These are phyloP conservation scores for Cystobasidium onofrii DNA, from an alignment of 768 basidiomycete species.

Conservation along the genomic window DNA sequence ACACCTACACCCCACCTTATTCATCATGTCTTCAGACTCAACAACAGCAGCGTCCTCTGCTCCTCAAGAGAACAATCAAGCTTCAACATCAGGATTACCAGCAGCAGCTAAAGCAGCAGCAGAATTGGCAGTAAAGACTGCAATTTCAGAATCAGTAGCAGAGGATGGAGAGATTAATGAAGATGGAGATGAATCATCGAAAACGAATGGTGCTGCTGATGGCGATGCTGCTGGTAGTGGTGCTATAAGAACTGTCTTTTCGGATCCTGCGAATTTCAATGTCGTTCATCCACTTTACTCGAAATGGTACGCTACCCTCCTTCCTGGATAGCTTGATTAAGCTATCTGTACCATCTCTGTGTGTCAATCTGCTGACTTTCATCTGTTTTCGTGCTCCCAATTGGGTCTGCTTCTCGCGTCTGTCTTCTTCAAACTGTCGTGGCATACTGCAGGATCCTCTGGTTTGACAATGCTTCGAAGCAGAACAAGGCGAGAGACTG, in stretches of 20 bases:
- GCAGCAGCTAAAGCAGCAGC: constrained; percentile 30
- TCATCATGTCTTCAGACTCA: constrained; percentile 2
- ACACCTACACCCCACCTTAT: neutral
- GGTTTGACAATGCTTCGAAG: constrained; percentile 74
- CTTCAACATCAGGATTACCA: constrained; percentile 28
- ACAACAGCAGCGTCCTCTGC: neutral
- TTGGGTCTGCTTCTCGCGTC: too few relatives aligned
- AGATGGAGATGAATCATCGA: neutral
- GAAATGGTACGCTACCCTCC: constrained; percentile 24
- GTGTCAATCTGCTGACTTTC: too few relatives aligned
- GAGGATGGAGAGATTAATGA: constrained; percentile 32
- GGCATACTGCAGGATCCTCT: constrained; percentile 66
- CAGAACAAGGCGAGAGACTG: constrained; percentile 63
- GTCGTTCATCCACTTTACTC: constrained; percentile 63
- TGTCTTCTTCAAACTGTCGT: too few relatives aligned
- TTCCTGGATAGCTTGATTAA: neutral
- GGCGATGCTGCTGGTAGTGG: neutral
- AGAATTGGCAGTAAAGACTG: constrained; percentile 23
- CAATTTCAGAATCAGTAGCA: constrained; percentile 27
- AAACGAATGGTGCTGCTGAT: neutral
- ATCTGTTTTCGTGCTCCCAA: too few relatives aligned
- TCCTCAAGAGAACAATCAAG: neutral
- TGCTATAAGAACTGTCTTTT: constrained; percentile 65
- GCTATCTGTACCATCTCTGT: too few relatives aligned
- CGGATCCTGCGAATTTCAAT: constrained; percentile 83